Evolutionary conservation across 306 rosid genomes (phyloP), one percentile per base, ranked within the genome.

Genomic region (Rubus idaeus): DNA sequence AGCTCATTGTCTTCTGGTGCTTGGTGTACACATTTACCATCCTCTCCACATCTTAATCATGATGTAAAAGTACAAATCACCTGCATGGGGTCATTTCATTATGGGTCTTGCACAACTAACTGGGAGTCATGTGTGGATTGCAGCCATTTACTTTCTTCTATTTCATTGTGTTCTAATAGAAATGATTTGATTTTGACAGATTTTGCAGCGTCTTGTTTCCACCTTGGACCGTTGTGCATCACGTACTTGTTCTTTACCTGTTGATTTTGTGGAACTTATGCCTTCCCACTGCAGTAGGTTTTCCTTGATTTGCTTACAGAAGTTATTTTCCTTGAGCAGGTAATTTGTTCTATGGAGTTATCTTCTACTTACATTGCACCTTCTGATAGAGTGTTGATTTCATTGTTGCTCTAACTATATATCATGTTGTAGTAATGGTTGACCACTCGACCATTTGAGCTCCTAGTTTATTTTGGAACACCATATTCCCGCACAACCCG

Each of bases 221-320:
- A 95, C 97, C 10, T 80, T 95, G 96, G 98, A 95, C 76, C 93
- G 92, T n/a, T 90, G 97, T 83, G 97, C 97, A 39, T 89, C 97
- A 26, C 97, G 98, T 50, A 92, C 97, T 23, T 90, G 92, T 82
- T 92, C 96, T 26, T 83, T 95, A 84, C 97, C 98, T 70, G 92
- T 95, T 73, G 95, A 92, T 89, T 90, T 93, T 42, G 98, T 95
- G 70, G 97, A 90, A 88, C 97, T 72, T 75, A 89, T 95, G 96
- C 98, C 98, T 79, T 77, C 86, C 44, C 97, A 92, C 87, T 95
- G 98, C 84, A 82, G 93, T 78, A 89, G 93, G 89, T 95, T 95
- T 90, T 95, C 97, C 57, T 86, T 92, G 87, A 85, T 85, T 77
- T 95, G 97, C 84, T 87, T 92, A 47, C 98, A 92, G 88, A 95